Evolutionary conservation across 2,329 filamentous ascomycete species (phyloP).

Genomic region (Dendrostoma leiphaemia): DNA sequence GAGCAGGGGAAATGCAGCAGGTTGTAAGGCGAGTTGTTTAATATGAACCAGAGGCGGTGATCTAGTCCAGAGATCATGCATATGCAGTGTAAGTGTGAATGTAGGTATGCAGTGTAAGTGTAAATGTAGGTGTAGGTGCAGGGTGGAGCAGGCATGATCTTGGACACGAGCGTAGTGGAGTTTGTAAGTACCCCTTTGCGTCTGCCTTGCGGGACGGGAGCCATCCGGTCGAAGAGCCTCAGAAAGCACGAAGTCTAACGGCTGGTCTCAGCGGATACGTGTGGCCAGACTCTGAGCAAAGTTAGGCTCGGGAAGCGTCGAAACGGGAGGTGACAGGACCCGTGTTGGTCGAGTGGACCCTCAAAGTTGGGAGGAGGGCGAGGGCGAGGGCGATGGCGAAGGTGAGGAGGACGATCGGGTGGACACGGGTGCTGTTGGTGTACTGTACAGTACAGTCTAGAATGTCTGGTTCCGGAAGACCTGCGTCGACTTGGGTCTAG

Average conservation of each 20-base stretch:
- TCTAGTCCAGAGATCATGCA: too few species aligned
- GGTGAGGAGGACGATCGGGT: too few species aligned
- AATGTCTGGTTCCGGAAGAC: neutral
- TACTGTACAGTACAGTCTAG: neutral
- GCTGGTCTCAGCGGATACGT: neutral
- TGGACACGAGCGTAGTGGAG: conserved; percentile 9
- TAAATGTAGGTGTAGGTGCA: neutral
- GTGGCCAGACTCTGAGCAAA: too few species aligned
- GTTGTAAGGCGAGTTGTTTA: neutral
- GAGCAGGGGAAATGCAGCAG: neutral
- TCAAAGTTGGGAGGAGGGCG: neutral
- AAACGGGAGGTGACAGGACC: neutral
- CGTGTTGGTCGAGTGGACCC: neutral
- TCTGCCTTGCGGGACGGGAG: conserved; percentile 14
- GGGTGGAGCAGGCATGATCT: neutral
- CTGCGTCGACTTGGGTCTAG: too few species aligned
- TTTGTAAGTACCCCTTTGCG: conserved; percentile 19
- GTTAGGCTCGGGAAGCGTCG: neutral
- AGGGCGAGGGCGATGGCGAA: too few species aligned
- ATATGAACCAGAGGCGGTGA: too few species aligned
- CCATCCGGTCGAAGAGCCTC: conserved; percentile 12
- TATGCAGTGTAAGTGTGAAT: too few species aligned
- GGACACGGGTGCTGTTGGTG: too few species aligned
- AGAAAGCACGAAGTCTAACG: neutral
- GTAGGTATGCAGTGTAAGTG: too few species aligned